Evolutionary conservation across 1,284 basidiomycete genomes (phyloP).

Genomic region (Hymenochaete sp.): DNA sequence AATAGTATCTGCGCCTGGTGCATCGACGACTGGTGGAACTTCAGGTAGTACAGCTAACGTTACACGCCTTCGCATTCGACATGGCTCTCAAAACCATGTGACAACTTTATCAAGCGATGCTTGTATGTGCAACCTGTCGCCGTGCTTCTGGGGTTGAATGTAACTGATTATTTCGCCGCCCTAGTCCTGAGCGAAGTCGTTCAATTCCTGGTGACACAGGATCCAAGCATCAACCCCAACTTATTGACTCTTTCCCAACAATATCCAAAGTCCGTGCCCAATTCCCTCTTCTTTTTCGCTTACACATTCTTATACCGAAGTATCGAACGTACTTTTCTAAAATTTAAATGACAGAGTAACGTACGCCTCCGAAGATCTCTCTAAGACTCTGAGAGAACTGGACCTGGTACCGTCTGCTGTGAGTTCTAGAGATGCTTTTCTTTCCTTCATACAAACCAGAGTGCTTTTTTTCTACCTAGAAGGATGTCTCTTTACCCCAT

Average conservation of each 20-base stretch:
- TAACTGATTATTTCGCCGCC: slow-evolving; percentile 85
- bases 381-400: slow-evolving; percentile 59
- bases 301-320: neutral
- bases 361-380: slow-evolving; percentile 55
- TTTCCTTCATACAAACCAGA: neutral
- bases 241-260: slow-evolving; percentile 68
- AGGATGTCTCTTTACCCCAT: neutral
- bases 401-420: slow-evolving; percentile 77
- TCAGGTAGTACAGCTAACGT: slow-evolving; percentile 73
- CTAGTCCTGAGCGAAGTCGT: slow-evolving; percentile 75
- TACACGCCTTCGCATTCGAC: slow-evolving; percentile 77
- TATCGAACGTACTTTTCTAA: slow-evolving; percentile 4
- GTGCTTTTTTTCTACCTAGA: neutral
- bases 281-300: slow-evolving; percentile 2
- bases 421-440: slow-evolving; percentile 25
- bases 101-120: slow-evolving; percentile 64
- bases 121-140: slow-evolving; percentile 4
- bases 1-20: slow-evolving; percentile 27
- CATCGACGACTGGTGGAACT: slow-evolving; percentile 45
- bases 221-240: slow-evolving; percentile 59
- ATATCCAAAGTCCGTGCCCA: slow-evolving; percentile 65
- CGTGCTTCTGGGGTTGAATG: slow-evolving; percentile 54
- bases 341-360: slow-evolving; percentile 58
- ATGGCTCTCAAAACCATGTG: slow-evolving; percentile 47
- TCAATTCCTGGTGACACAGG: slow-evolving; percentile 77